Percentiles rank a stretch among this genome's conserved stretches.
phyloP scores from a whole-genome alignment of 164 flowering plant genomes.

The Sedum album region DNA sequence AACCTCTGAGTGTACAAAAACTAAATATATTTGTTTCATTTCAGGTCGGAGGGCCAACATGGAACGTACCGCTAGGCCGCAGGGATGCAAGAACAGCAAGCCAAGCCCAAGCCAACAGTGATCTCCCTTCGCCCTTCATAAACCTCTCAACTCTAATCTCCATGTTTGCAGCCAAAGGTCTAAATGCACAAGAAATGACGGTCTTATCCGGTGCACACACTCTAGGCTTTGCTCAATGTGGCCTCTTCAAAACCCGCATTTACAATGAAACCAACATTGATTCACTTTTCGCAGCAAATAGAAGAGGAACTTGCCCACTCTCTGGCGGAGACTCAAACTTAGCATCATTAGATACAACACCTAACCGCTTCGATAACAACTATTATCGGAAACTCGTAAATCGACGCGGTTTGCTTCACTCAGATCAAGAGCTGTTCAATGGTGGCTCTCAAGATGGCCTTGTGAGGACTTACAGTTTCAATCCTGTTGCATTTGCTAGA shows the following conservation, averaged over 20 bases:
- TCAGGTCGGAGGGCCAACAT: conserved; percentile 34
- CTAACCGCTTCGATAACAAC: conserved; percentile 24
- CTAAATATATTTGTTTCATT: neutral
- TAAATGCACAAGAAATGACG: conserved; percentile 24
- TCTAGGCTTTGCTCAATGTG: conserved; percentile 32
- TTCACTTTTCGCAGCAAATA: conserved; percentile 20
- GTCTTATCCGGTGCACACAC: conserved; percentile 41
- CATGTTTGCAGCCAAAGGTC: conserved; percentile 24
- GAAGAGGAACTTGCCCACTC: conserved; percentile 23
- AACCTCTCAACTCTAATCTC: conserved; percentile 23
- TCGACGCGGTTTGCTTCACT: conserved; percentile 37
- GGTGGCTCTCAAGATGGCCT: conserved; percentile 28
- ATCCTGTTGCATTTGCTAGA: conserved; percentile 15
- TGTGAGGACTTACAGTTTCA: conserved; percentile 25
- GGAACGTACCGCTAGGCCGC: conserved; percentile 32
- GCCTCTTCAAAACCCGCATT: conserved; percentile 24
- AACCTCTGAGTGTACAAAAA: neutral
- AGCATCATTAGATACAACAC: conserved; percentile 36
- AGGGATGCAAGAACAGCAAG: conserved; percentile 37
- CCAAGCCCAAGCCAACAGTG: conserved; percentile 23
- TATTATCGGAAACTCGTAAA: conserved; percentile 27
- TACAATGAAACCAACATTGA: conserved; percentile 40
- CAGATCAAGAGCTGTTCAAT: conserved; percentile 56
- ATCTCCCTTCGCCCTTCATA: conserved; percentile 23
- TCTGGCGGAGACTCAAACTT: conserved; percentile 26